phyloP scores from a whole-genome alignment of 129 eudicot genomes.

The Mikania micrantha region DNA sequence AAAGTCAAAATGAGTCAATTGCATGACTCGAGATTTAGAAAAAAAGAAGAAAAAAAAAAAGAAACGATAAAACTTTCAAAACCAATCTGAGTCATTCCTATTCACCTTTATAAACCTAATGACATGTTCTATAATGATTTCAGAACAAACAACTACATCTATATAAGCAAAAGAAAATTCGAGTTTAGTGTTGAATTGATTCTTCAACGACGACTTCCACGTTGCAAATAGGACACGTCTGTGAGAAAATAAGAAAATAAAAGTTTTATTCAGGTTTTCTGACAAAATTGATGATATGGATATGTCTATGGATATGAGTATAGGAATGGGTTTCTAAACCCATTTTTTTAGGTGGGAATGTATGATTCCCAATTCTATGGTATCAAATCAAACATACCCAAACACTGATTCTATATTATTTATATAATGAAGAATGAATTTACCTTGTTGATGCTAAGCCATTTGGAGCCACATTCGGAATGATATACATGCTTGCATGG shows the following conservation, averaged over 20 bases:
- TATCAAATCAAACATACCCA: neutral
- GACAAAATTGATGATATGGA: too few species aligned
- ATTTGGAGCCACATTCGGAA: constrained; percentile 65
- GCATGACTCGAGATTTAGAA: neutral
- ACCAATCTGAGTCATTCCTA: constrained; percentile 15
- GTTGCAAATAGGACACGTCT: constrained; percentile 87
- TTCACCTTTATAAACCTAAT: constrained; percentile 32
- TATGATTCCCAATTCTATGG: neutral
- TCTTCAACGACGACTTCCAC: constrained; percentile 60
- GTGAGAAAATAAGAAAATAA: neutral
- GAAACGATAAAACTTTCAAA: neutral
- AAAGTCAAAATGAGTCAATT: neutral
- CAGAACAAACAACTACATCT: constrained; percentile 34
- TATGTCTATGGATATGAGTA: neutral
- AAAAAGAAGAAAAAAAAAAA: neutral
- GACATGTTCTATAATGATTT: constrained; percentile 15
- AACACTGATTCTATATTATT: neutral
- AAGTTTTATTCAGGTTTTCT: constrained; percentile 1
- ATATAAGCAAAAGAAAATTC: constrained; percentile 21
- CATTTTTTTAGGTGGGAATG: neutral
- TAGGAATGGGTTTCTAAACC: neutral
- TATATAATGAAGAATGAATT: neutral
- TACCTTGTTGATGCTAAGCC: constrained; percentile 95
- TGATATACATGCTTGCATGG: constrained; percentile 93
- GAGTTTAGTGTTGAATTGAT: constrained; percentile 20